These are phyloP conservation scores for Tetracladium marchalianum DNA, from an alignment of 495 filamentous ascomycete species.

Conservation along the genomic window DNA sequence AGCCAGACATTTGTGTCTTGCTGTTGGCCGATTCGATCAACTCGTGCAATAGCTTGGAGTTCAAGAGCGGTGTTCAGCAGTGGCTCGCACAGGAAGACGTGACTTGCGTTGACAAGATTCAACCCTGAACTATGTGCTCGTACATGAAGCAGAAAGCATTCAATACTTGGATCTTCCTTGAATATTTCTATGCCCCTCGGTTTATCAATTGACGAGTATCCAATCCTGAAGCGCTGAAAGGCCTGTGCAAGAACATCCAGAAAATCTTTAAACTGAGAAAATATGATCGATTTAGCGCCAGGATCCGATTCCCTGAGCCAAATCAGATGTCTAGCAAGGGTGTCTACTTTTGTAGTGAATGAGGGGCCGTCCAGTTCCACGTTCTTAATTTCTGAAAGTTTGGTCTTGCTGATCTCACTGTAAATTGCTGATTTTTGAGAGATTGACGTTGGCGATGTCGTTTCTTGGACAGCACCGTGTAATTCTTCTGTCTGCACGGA, in stretches of 20 bases:
- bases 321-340: conserved; percentile 65
- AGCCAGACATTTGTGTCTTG: conserved; percentile 89
- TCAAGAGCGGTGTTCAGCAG: conserved; percentile 88
- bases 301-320: conserved; percentile 81
- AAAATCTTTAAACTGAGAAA: conserved; percentile 80
- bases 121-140: conserved; percentile 79
- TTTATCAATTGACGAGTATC: conserved; percentile 53
- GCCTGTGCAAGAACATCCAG: conserved; percentile 62
- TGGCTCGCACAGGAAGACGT: conserved; percentile 92
- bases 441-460: conserved; percentile 7
- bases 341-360: conserved; percentile 86
- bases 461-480: background rate
- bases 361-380: conserved; percentile 63
- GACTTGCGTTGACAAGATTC: conserved; percentile 83
- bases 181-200: conserved; percentile 59
- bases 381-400: conserved; percentile 70
- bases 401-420: conserved; percentile 56
- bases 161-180: conserved; percentile 59
- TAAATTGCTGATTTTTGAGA: conserved; percentile 48
- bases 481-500: conserved; percentile 54
- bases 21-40: conserved; percentile 87
- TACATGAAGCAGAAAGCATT: conserved; percentile 84
- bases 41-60: conserved; percentile 85
- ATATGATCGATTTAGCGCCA: conserved; percentile 81
- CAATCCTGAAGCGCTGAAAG: conserved; percentile 58